Evolutionary conservation across 2,329 filamentous ascomycete species (phyloP).

Genomic region (Mycosphaerella arachidis): DNA sequence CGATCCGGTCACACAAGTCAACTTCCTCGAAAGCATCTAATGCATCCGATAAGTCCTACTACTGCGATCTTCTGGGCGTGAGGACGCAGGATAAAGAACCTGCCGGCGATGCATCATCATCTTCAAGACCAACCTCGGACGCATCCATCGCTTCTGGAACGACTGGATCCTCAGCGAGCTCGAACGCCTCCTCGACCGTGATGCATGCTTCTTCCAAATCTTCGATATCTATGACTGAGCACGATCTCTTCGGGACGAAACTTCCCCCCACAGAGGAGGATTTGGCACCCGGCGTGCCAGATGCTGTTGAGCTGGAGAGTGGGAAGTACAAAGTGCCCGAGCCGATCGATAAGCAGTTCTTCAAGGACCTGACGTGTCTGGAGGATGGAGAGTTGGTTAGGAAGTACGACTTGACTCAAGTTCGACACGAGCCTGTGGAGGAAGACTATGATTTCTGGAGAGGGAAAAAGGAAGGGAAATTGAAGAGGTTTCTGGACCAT

Average conservation of each 20-base stretch:
- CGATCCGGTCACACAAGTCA: neutral
- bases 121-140: neutral
- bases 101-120: neutral
- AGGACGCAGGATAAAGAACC: neutral
- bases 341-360: slow-evolving; percentile 6
- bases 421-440: neutral
- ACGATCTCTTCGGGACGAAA: slow-evolving; percentile 5
- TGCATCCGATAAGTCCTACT: neutral
- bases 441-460: neutral
- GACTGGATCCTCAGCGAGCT: neutral
- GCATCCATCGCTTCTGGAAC: slow-evolving; percentile 3
- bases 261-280: neutral
- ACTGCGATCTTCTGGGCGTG: neutral
- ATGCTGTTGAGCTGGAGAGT: slow-evolving; percentile 2
- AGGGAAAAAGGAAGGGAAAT: neutral
- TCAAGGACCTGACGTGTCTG: slow-evolving; percentile 7
- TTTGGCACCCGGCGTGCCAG: neutral
- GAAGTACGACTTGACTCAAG: slow-evolving; percentile 5
- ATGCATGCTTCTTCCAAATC: neutral
- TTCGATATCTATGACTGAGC: neutral
- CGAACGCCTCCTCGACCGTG: neutral
- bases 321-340: slow-evolving; percentile 1
- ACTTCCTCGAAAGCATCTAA: neutral
- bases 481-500: too few relatives aligned
- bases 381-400: slow-evolving; percentile 10